Evolutionary conservation across 805 yeast genomes (phyloP), one percentile per base, ranked within the genome.

Genomic region (Cyberlindnera saturnus): DNA sequence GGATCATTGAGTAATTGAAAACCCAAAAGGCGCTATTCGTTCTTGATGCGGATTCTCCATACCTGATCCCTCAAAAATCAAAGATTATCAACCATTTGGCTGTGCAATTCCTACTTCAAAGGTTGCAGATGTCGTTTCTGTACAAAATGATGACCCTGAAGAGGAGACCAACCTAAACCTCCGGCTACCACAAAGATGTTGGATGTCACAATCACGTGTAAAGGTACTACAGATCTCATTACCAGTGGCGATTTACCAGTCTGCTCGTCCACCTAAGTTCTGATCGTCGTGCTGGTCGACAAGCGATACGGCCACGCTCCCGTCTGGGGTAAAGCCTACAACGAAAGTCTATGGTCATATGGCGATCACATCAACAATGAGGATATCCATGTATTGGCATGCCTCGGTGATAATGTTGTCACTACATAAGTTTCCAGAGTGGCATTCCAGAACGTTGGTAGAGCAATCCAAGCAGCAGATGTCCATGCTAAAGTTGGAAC

Each of bases 31-130:
- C 81, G 33, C 96, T 96, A 0, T 64, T 93, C 5, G 79, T 93
- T 3, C 61, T 93, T 36, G 99, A 93, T 61, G 99, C 98, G 0
- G 99, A 93, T 65, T 87, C 90, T 0, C 65, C 93, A 34, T 90
- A 59, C 49, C 66, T 90, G 43, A 63, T 91, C 0, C 73, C 86
- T 11, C 61, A 73, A 32, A 63, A 76, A 3, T 83, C 87, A 0
- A 65, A 67, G 2, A 45, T 87, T n/a, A 66, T 82, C 75, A n/a
- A n/a, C n/a, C n/a, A n/a, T n/a, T n/a, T n/a, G n/a, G n/a, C n/a
- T n/a, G n/a, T n/a, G n/a, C n/a, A n/a, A n/a, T n/a, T n/a, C n/a
- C n/a, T n/a, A n/a, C n/a, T n/a, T n/a, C n/a, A n/a, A n/a, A n/a
- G n/a, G n/a, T n/a, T n/a, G n/a, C n/a, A 29, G 65, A 77, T n/a